phyloP scores from a whole-genome alignment of 306 rosid genomes.

The Fagus sylvatica region DNA sequence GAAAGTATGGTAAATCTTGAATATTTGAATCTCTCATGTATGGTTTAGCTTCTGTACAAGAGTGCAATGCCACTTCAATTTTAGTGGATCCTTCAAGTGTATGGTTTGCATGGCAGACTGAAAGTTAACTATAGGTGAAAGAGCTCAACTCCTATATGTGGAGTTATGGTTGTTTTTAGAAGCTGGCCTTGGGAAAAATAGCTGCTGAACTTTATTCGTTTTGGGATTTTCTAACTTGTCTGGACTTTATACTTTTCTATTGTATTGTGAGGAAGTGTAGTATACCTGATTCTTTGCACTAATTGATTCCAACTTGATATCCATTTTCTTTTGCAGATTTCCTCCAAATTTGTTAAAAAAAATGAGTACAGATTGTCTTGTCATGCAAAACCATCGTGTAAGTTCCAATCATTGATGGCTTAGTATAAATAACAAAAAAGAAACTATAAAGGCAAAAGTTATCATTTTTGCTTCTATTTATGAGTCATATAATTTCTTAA shows the following conservation, averaged over 20 bases:
- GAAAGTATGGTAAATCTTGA: not conserved
- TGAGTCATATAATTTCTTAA: not conserved
- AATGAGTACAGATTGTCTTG: slow-evolving; percentile 79
- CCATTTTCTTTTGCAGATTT: slow-evolving; percentile 56
- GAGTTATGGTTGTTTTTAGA: too few relatives aligned
- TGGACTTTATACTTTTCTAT: not conserved
- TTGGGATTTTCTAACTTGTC: not conserved
- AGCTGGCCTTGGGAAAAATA: not conserved
- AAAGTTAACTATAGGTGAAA: too few relatives aligned
- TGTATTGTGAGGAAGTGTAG: not conserved
- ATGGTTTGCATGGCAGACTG: too few relatives aligned
- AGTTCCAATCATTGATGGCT: slow-evolving; percentile 33
- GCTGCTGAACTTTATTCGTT: not conserved
- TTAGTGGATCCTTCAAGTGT: too few relatives aligned
- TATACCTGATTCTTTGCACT: not conserved
- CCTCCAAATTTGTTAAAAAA: slow-evolving; percentile 71
- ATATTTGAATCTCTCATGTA: not conserved
- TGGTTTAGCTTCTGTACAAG: not conserved
- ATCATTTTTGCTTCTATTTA: not conserved
- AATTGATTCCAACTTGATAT: slow-evolving; percentile 1
- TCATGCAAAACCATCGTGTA: slow-evolving; percentile 81
- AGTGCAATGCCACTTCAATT: too few relatives aligned
- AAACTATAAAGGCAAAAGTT: not conserved
- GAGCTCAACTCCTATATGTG: too few relatives aligned
- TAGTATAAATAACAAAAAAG: not conserved